Conservation (phyloP, 345 rosid species). For the Passiflora organensis region DNA sequence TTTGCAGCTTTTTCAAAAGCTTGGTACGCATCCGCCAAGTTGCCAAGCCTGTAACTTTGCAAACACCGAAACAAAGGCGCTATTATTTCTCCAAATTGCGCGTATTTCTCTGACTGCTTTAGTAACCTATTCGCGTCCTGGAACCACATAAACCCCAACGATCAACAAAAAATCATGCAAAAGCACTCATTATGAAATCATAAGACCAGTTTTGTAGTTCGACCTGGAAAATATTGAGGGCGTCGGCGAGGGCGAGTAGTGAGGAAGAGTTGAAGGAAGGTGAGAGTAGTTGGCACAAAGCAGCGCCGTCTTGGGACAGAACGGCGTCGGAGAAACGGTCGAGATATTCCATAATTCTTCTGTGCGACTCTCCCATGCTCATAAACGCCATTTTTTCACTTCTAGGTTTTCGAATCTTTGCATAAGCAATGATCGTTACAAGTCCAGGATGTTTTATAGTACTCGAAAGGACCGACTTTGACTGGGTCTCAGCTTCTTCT, state of each 20-base stretch:
- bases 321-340: slow-evolving; percentile 72
- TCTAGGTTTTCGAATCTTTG: no score
- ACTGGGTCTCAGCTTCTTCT: no score
- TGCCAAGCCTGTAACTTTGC: slow-evolving; percentile 61
- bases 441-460: no score
- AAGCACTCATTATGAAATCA: not conserved
- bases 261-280: slow-evolving; percentile 58
- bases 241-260: slow-evolving; percentile 77
- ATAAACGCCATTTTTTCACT: slow-evolving; percentile 9
- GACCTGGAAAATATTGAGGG: slow-evolving; percentile 46
- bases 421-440: no score
- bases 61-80: slow-evolving; percentile 68
- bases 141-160: slow-evolving; percentile 16
- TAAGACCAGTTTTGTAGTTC: not conserved
- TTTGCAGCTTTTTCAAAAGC: slow-evolving; percentile 82
- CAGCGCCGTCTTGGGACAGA: slow-evolving; percentile 56
- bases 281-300: slow-evolving; percentile 59
- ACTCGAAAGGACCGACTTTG: no score
- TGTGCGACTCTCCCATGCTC: slow-evolving; percentile 86
- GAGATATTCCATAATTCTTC: slow-evolving; percentile 75
- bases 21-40: slow-evolving; percentile 66
- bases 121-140: slow-evolving; percentile 75
- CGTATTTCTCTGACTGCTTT: slow-evolving; percentile 67
- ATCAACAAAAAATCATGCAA: not conserved
- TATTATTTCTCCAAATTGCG: slow-evolving; percentile 61